Evolutionary conservation across 106 monocot species (phyloP).

Genomic region (Hemerocallis citrina): DNA sequence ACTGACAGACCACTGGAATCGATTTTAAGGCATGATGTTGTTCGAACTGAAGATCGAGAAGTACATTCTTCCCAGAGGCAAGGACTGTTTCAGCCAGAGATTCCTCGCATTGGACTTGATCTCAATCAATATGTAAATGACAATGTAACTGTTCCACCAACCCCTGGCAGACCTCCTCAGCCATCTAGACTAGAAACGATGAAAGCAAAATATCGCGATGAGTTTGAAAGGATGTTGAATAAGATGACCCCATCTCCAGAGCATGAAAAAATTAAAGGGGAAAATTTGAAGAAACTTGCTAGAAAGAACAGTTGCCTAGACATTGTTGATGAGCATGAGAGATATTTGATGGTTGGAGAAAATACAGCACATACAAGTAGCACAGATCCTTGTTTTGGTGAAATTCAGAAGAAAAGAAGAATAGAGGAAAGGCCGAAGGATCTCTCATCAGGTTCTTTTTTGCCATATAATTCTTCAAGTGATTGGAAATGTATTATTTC

Average conservation of each 20-base stretch:
- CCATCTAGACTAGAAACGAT: background rate
- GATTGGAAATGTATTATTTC: slow-evolving; percentile 10
- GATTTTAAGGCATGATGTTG: background rate
- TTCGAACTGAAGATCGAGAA: slow-evolving; percentile 2
- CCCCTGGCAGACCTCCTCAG: background rate
- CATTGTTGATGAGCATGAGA: background rate
- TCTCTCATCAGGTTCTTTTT: background rate
- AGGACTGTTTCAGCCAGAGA: slow-evolving; percentile 3
- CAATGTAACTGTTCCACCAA: background rate
- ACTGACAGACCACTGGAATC: slow-evolving; percentile 1
- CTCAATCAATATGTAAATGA: slow-evolving; percentile 1
- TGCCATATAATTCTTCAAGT: slow-evolving; percentile 2
- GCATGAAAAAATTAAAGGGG: background rate
- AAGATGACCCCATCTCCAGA: background rate
- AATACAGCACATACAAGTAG: background rate
- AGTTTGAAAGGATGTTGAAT: background rate
- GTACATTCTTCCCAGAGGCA: background rate
- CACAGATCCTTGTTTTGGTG: slow-evolving; percentile 1
- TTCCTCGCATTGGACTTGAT: slow-evolving; percentile 1
- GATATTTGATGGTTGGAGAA: background rate
- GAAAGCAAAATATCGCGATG: background rate
- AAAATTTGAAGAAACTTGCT: background rate
- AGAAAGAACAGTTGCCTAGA: background rate
- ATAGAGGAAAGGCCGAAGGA: slow-evolving; percentile 12
- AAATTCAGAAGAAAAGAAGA: slow-evolving; percentile 41